phyloP scores from a whole-genome alignment of 148 eudicot species.

The Limonium bicolor region DNA sequence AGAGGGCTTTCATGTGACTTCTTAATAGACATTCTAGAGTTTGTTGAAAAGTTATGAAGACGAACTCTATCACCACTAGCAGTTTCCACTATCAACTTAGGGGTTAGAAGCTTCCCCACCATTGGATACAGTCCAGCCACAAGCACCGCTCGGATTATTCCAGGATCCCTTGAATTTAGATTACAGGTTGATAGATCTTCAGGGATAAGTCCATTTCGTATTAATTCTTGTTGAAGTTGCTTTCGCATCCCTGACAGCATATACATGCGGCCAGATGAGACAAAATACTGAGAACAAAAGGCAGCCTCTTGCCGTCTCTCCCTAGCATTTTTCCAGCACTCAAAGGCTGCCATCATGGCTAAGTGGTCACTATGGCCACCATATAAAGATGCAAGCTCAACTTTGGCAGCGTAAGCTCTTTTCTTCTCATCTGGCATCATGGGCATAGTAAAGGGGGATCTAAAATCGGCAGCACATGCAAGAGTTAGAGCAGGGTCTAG shows the following conservation, averaged over 20 bases:
- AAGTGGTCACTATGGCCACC: conserved; percentile 88
- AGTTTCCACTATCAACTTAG: conserved; percentile 38
- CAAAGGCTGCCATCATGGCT: conserved; percentile 88
- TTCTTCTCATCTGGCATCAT: conserved; percentile 54
- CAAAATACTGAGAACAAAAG: conserved; percentile 69
- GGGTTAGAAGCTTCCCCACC: conserved; percentile 58
- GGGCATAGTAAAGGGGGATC: conserved; percentile 78
- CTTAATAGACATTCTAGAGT: conserved; percentile 15
- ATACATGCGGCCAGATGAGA: conserved; percentile 51
- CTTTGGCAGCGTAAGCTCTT: conserved; percentile 55
- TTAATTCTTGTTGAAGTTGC: conserved; percentile 53
- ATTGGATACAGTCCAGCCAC: conserved; percentile 85
- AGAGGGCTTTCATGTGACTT: conserved; percentile 19
- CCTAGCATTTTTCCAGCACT: conserved; percentile 74
- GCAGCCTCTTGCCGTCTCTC: conserved; percentile 36
- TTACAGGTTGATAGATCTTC: conserved; percentile 42
- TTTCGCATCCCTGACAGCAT: conserved; percentile 71
- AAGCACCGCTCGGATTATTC: conserved; percentile 62
- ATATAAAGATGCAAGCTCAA: conserved; percentile 59
- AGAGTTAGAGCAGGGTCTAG: conserved; percentile 93
- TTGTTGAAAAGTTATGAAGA: conserved; percentile 38
- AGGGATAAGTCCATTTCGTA: conserved; percentile 43
- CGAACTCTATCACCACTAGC: conserved; percentile 43
- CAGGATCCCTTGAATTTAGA: conserved; percentile 50
- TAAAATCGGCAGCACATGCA: conserved; percentile 78